Evolutionary conservation across 116 monocot species (phyloP), one percentile per base, ranked within the genome.

Genomic region (Phalaenopsis hybrid): DNA sequence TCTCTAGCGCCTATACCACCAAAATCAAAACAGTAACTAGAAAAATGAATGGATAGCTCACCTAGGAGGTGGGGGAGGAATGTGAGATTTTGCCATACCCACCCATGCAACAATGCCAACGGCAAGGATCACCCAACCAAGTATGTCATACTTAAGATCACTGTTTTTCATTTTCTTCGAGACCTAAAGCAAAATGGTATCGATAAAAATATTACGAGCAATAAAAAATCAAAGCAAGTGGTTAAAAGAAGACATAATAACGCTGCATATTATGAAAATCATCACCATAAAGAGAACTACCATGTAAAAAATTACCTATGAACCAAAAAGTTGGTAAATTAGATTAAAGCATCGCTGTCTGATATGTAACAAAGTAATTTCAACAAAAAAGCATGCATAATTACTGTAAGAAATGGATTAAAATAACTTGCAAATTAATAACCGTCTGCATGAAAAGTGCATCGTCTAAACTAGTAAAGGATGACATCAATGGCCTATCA

Each of bases 21-120:
- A 75, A n/a, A 75, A 75, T 44, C 74, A 18, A 74, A 45, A 74
- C 10, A 70, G 16, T 44, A n/a, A 74, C 18, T 44, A 74, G 16
- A 74, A 50, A 76, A 48, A 20, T 10, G 77, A 18, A 9, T 10
- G 8, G 25, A 77, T 46, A 74, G 34, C 15, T 85, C 79, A 87
- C 85, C 86, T 77, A 4, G 85, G 85, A 81, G 89, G 89, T 46
- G 89, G 85, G 20, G 89, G 89, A 70, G 96, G 92, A 77, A 88
- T 72, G 69, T 91, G 90, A 81, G 91, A 90, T 84, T 93, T 96
- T 25, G 93, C 91, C 85, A 96, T 89, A n/a, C 93, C 93, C 49
- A 93, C 89, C 93, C 90, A 96, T 37, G 76, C 85, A 74, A 88
- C 68, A 45, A 92, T 70, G n/a, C 86, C 92, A 34, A 92, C 70